Evolutionary conservation across 257 asterid species (phyloP).

Genomic region (Agastache rugosa): DNA sequence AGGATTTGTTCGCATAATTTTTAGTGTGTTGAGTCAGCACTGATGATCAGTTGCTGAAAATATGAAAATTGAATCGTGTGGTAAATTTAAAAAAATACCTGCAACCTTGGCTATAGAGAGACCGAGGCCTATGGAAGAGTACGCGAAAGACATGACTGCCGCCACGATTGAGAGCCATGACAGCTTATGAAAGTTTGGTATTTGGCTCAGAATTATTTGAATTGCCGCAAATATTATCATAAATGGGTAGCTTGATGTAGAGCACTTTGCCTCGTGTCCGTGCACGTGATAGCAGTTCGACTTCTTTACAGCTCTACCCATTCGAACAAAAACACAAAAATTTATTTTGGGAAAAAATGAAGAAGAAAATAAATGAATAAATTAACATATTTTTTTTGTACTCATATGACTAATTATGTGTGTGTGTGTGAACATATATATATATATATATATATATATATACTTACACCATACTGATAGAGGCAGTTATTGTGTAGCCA

Average conservation of each 20-base stretch:
- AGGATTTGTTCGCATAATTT: no score
- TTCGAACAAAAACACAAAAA: neutral
- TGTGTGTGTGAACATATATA: no score
- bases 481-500: slow-evolving; percentile 79
- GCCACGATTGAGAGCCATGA: slow-evolving; percentile 91
- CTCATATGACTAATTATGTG: no score
- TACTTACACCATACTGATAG: slow-evolving; percentile 81
- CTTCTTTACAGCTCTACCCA: slow-evolving; percentile 67
- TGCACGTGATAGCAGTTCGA: slow-evolving; percentile 78
- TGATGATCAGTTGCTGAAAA: no score
- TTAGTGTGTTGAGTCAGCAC: no score
- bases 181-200: slow-evolving; percentile 79
- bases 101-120: slow-evolving; percentile 71
- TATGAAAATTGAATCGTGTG: no score
- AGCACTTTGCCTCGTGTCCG: slow-evolving; percentile 58
- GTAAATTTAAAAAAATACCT: slow-evolving; percentile 44
- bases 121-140: slow-evolving; percentile 80
- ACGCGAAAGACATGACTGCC: slow-evolving; percentile 89
- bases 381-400: no score
- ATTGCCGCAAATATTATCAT: slow-evolving; percentile 72
- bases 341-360: no score
- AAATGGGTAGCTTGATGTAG: slow-evolving; percentile 55
- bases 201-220: slow-evolving; percentile 80
- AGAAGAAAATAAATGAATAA: no score
- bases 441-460: neutral